phyloP scores from a whole-genome alignment of 2,329 filamentous ascomycete genomes.

The Neonectria neomacrospora region DNA sequence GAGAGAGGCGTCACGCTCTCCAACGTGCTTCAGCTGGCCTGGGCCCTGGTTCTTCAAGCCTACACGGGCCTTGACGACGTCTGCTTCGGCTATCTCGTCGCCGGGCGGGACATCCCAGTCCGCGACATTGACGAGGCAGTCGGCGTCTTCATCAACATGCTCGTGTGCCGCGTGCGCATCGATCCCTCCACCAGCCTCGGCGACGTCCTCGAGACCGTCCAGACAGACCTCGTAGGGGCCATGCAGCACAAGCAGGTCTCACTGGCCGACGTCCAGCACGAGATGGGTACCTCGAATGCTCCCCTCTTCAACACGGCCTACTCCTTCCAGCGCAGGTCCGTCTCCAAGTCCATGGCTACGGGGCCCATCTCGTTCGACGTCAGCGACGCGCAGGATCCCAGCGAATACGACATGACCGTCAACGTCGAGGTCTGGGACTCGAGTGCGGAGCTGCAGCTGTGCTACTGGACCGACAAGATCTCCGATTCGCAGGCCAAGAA shows the following conservation, averaged over 20 bases:
- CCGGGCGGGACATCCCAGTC: not conserved
- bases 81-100: not conserved
- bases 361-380: slow-evolving; percentile 31
- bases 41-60: not conserved
- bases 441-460: slow-evolving; percentile 31
- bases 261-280: slow-evolving; percentile 24
- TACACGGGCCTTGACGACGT: not conserved
- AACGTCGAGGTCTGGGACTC: slow-evolving; percentile 40
- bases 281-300: slow-evolving; percentile 8
- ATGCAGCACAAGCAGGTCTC: slow-evolving; percentile 29
- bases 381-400: slow-evolving; percentile 29
- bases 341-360: slow-evolving; percentile 26
- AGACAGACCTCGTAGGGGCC: slow-evolving; percentile 10
- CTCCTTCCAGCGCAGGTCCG: slow-evolving; percentile 35
- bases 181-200: not conserved
- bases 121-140: not conserved
- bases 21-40: slow-evolving; percentile 5
- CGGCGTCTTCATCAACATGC: slow-evolving; percentile 31
- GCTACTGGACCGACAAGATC: slow-evolving; percentile 40
- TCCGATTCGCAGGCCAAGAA: slow-evolving; percentile 33
- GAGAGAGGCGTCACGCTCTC: not conserved
- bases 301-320: slow-evolving; percentile 39
- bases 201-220: not conserved
- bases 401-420: slow-evolving; percentile 38
- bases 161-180: slow-evolving; percentile 24